A percentile compares a stretch with the other conserved stretches of the same genome.
phyloP scores from a whole-genome alignment of 192 early-diverging fungal species.

The Coemansia sp. region DNA sequence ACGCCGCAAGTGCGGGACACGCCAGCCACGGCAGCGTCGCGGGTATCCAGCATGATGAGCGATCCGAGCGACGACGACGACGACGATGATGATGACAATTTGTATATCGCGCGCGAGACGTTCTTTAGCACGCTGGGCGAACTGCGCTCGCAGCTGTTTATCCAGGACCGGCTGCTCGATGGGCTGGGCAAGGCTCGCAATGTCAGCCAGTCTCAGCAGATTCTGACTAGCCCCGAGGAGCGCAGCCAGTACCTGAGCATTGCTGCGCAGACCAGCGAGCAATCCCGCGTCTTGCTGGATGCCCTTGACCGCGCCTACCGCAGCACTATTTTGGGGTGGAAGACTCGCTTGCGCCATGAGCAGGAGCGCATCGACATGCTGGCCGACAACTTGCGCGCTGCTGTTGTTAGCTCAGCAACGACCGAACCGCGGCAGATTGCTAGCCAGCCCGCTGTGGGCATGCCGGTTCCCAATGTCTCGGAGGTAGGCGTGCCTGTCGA shows the following conservation, averaged over 20 bases:
- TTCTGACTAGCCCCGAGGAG: constrained; percentile 15
- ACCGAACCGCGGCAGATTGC: not conserved
- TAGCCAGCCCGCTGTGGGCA: not conserved
- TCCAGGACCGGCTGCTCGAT: constrained; percentile 59
- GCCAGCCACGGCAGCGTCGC: not conserved
- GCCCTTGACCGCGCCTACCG: constrained; percentile 30
- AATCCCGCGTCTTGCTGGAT: constrained; percentile 25
- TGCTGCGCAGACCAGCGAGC: constrained; percentile 27
- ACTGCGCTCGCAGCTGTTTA: constrained; percentile 58
- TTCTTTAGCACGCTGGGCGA: constrained; percentile 54
- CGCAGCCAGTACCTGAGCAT: constrained; percentile 27
- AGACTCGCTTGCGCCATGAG: constrained; percentile 31
- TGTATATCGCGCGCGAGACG: constrained; percentile 49
- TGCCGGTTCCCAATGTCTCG: not conserved
- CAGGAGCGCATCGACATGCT: constrained; percentile 54
- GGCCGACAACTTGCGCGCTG: constrained; percentile 49
- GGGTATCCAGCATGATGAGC: constrained; percentile 31
- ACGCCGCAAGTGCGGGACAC: not conserved
- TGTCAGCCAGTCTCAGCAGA: not conserved
- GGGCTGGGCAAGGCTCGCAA: constrained; percentile 37
- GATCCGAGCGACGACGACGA: constrained; percentile 40
- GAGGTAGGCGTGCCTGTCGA: not conserved
- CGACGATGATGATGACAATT: not conserved
- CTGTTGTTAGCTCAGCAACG: constrained; percentile 41
- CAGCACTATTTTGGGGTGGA: constrained; percentile 30